Evolutionary conservation across 208 protist genomes (phyloP).

Genomic region (Leptomonas seymouri): DNA sequence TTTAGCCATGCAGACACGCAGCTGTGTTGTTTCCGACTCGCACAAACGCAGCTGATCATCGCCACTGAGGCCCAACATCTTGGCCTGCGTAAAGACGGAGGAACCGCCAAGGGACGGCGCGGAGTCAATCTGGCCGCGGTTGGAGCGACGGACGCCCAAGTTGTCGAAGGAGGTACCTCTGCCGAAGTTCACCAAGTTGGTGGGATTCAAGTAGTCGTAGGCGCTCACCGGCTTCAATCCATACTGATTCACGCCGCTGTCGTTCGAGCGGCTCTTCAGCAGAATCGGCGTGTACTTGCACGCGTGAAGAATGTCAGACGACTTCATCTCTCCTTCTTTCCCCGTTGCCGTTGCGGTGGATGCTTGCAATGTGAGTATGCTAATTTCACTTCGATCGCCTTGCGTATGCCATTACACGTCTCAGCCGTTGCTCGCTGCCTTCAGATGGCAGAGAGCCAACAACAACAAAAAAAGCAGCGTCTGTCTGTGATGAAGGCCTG

Average conservation of each 20-base stretch:
- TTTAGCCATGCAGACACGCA: slow-evolving; percentile 89
- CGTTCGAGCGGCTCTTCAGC: slow-evolving; percentile 57
- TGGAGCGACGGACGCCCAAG: slow-evolving; percentile 76
- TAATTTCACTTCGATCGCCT: too few species aligned
- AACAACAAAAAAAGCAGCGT: too few species aligned
- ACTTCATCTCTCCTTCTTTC: slow-evolving; percentile 43
- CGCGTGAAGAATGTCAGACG: slow-evolving; percentile 76
- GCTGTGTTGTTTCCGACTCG: slow-evolving; percentile 81
- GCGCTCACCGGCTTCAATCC: slow-evolving; percentile 78
- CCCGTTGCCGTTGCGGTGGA: background rate
- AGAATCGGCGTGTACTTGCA: slow-evolving; percentile 66
- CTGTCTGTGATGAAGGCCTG: too few species aligned
- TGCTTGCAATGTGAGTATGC: background rate
- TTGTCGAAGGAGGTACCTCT: slow-evolving; percentile 88
- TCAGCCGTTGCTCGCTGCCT: too few species aligned
- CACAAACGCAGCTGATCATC: slow-evolving; percentile 85
- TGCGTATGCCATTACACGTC: too few species aligned
- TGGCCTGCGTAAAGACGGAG: slow-evolving; percentile 80
- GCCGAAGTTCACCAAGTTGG: slow-evolving; percentile 91
- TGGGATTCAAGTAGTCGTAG: slow-evolving; percentile 88
- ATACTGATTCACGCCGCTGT: slow-evolving; percentile 91
- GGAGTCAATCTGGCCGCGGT: slow-evolving; percentile 84
- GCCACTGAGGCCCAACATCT: slow-evolving; percentile 79
- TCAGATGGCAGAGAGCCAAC: too few species aligned
- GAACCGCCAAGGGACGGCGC: slow-evolving; percentile 77